A percentile compares a stretch with the other conserved stretches of the same genome.
phyloP scores from a whole-genome alignment of 257 asterid species.

The Solanum chmielewskii region DNA sequence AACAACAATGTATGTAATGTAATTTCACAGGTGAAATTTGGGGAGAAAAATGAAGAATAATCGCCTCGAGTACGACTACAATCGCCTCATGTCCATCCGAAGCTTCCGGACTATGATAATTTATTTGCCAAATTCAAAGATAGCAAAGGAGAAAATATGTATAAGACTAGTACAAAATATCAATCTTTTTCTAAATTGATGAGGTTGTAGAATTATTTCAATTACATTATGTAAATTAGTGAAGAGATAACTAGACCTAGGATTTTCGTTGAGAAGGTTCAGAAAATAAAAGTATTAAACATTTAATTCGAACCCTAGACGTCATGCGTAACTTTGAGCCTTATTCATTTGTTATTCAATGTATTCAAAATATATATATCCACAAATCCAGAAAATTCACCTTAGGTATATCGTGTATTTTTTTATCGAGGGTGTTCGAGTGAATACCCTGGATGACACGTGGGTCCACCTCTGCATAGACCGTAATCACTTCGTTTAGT shows the following conservation, averaged over 20 bases:
- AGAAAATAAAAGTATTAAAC: too few relatives aligned
- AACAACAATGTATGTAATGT: neutral
- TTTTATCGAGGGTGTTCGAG: too few relatives aligned
- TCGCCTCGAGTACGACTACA: neutral
- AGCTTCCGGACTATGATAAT: constrained; percentile 12
- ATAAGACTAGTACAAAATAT: neutral
- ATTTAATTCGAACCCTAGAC: too few relatives aligned
- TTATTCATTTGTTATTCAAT: too few relatives aligned
- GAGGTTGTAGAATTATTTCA: neutral
- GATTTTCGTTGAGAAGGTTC: too few relatives aligned
- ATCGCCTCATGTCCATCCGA: constrained; percentile 8
- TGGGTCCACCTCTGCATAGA: neutral
- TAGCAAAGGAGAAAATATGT: neutral
- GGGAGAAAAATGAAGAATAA: neutral
- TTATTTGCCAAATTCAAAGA: constrained; percentile 2
- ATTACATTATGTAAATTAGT: neutral
- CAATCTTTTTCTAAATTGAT: neutral
- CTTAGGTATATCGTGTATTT: too few relatives aligned
- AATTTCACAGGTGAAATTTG: rapidly evolving
- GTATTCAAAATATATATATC: too few relatives aligned
- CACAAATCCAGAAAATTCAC: too few relatives aligned
- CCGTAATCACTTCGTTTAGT: neutral
- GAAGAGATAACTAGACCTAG: neutral
- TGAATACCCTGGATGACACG: rapidly evolving
- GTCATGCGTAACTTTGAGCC: too few relatives aligned